A percentile compares a stretch with the other conserved stretches of the same genome.
Evolutionary conservation across 768 basidiomycete genomes (phyloP).

Genomic region (Rhizopogon vulgaris): DNA sequence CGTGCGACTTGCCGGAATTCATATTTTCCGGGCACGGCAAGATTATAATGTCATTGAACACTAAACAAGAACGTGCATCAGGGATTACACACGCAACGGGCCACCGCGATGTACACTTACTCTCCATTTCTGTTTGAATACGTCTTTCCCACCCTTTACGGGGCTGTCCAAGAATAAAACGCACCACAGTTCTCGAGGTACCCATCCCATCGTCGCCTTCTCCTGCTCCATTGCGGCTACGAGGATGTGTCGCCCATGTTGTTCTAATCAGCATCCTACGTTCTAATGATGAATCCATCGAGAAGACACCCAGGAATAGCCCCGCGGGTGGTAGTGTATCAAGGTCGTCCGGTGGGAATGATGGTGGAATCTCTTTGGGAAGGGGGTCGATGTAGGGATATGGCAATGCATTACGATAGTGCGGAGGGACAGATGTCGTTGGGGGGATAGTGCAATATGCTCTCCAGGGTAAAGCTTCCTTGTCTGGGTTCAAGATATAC

Average conservation of each 20-base stretch:
- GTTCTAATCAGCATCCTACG: slow-evolving; percentile 82
- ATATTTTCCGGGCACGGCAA: slow-evolving; percentile 89
- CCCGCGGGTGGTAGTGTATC: slow-evolving; percentile 78
- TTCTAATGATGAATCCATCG: slow-evolving; percentile 78
- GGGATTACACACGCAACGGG: slow-evolving; percentile 1
- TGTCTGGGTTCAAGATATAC: slow-evolving; percentile 93
- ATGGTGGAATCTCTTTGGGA: slow-evolving; percentile 21
- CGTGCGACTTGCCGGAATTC: slow-evolving; percentile 91
- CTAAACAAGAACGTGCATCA: slow-evolving; percentile 31
- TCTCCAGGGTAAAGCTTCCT: slow-evolving; percentile 90
- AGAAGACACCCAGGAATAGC: slow-evolving; percentile 85
- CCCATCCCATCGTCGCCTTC: slow-evolving; percentile 63
- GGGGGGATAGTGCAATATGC: slow-evolving; percentile 80
- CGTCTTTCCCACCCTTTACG: slow-evolving; percentile 72
- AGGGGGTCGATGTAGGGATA: slow-evolving; percentile 33
- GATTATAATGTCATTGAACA: slow-evolving; percentile 81
- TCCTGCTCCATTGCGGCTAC: slow-evolving; percentile 70
- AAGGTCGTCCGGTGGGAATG: slow-evolving; percentile 71
- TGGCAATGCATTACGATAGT: slow-evolving; percentile 34
- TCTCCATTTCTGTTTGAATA: slow-evolving; percentile 85
- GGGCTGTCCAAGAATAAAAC: slow-evolving; percentile 87
- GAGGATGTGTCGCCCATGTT: slow-evolving; percentile 82
- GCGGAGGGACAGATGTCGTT: slow-evolving; percentile 35
- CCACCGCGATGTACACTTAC: slow-evolving; percentile 40
- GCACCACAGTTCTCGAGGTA: slow-evolving; percentile 78